Percentiles rank a stretch among this genome's conserved stretches.
phyloP scores from a whole-genome alignment of 2,329 filamentous ascomycete genomes.

The Cordyceps cicadae region DNA sequence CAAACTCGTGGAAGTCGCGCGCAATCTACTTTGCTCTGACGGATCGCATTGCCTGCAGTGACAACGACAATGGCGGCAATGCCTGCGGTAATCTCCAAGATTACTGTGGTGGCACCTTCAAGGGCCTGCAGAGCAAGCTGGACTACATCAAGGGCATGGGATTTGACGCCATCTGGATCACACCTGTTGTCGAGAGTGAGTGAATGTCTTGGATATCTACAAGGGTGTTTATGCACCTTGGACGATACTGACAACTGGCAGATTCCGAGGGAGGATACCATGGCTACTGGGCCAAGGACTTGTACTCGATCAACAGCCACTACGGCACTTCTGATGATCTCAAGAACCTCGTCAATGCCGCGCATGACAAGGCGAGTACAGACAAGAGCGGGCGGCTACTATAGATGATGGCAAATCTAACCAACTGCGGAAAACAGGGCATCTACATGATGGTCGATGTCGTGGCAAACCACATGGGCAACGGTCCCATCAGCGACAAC shows the following conservation, averaged over 20 bases:
- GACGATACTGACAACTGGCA: conserved; percentile 13
- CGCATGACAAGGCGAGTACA: conserved; percentile 46
- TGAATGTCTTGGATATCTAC: not conserved
- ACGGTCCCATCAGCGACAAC: conserved; percentile 39
- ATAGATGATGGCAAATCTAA: not conserved
- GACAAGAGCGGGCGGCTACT: not conserved
- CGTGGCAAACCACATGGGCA: conserved; percentile 51
- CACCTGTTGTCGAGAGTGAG: conserved; percentile 43
- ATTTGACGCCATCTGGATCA: conserved; percentile 52
- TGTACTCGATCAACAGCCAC: conserved; percentile 46
- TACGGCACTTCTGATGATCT: conserved; percentile 54
- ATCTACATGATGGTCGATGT: conserved; percentile 54
- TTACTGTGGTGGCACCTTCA: conserved; percentile 56
- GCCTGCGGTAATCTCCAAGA: conserved; percentile 31
- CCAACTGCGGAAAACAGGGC: conserved; percentile 14
- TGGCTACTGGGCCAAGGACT: conserved; percentile 46
- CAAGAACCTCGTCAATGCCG: conserved; percentile 43
- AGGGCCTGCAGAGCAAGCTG: conserved; percentile 48
- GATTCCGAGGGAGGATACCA: conserved; percentile 40
- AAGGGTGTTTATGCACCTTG: not conserved
- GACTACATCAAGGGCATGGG: conserved; percentile 57
- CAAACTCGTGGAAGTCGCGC: conserved; percentile 41
- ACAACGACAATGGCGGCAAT: conserved; percentile 34
- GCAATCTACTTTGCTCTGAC: conserved; percentile 53
- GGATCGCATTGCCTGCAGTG: conserved; percentile 43